Conservation (phyloP, 2,329 filamentous ascomycete species). For the Ascochyta fabae region DNA sequence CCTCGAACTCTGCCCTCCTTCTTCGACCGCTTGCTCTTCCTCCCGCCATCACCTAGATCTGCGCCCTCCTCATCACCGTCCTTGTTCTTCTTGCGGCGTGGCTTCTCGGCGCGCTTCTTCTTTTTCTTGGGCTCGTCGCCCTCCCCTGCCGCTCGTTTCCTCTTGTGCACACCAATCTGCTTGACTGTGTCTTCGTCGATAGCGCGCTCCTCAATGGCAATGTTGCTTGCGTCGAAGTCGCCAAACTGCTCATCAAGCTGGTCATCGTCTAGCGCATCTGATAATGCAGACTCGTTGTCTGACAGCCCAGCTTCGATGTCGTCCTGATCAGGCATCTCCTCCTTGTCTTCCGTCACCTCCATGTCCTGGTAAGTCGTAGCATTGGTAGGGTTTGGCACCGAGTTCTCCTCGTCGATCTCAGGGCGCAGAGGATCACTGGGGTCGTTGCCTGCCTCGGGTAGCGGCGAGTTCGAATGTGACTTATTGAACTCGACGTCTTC, state of each 20-base stretch:
- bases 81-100: constrained; percentile 58
- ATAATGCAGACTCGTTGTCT: constrained; percentile 67
- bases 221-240: constrained; percentile 66
- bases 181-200: constrained; percentile 69
- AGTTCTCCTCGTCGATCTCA: constrained; percentile 58
- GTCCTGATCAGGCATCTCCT: constrained; percentile 47
- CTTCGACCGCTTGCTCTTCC: constrained; percentile 58
- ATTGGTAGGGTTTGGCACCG: constrained; percentile 52
- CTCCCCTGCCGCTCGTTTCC: constrained; percentile 67
- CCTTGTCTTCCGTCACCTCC: constrained; percentile 51
- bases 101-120: constrained; percentile 66
- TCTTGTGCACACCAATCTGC: constrained; percentile 67
- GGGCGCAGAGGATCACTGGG: constrained; percentile 54
- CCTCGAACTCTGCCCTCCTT: constrained; percentile 48
- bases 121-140: constrained; percentile 71
- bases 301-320: constrained; percentile 54
- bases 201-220: constrained; percentile 66
- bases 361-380: constrained; percentile 53
- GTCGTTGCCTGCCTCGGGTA: constrained; percentile 57
- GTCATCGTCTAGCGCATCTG: constrained; percentile 66
- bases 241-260: constrained; percentile 63
- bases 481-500: constrained; percentile 52
- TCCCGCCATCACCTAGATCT: constrained; percentile 59
- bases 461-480: constrained; percentile 49
- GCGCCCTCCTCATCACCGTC: constrained; percentile 55